A percentile compares a stretch with the other conserved stretches of the same genome.
Conservation (phyloP, 1,139 yeast genomes). For the Scheffersomyces segobiensis region DNA sequence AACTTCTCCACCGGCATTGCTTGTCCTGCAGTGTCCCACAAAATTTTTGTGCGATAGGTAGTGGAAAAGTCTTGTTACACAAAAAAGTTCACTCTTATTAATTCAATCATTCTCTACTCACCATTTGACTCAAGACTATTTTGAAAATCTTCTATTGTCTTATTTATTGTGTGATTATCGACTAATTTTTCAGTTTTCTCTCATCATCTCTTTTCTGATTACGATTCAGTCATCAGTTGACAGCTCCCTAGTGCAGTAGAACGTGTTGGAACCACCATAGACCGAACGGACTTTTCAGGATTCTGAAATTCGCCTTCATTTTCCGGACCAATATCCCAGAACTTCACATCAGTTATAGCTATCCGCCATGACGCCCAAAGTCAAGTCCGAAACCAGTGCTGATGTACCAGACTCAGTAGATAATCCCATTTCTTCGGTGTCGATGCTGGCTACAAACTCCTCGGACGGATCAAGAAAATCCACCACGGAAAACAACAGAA, state of each 20-base stretch:
- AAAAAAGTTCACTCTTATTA: neutral
- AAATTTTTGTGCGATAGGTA: neutral
- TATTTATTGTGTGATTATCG: neutral
- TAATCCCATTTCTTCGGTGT: conserved; percentile 2
- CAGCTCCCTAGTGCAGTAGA: neutral
- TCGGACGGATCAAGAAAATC: neutral
- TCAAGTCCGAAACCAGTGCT: conserved; percentile 3
- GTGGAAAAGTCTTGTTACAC: neutral
- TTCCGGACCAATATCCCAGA: neutral
- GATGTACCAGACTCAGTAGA: neutral
- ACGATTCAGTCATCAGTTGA: neutral
- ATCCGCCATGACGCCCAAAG: conserved; percentile 1
- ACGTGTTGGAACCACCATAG: neutral
- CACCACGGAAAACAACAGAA: neutral
- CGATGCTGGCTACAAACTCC: conserved; percentile 1
- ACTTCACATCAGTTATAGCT: neutral
- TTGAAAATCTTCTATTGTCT: neutral
- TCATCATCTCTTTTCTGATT: neutral
- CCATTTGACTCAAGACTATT: neutral
- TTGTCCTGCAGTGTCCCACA: neutral
- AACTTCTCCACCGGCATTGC: neutral
- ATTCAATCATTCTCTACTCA: neutral
- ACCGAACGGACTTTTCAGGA: neutral
- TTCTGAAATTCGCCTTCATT: neutral
- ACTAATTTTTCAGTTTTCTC: neutral